Conservation (phyloP, 2,329 filamentous ascomycete species). For the Pseudodiploospora longispora region DNA sequence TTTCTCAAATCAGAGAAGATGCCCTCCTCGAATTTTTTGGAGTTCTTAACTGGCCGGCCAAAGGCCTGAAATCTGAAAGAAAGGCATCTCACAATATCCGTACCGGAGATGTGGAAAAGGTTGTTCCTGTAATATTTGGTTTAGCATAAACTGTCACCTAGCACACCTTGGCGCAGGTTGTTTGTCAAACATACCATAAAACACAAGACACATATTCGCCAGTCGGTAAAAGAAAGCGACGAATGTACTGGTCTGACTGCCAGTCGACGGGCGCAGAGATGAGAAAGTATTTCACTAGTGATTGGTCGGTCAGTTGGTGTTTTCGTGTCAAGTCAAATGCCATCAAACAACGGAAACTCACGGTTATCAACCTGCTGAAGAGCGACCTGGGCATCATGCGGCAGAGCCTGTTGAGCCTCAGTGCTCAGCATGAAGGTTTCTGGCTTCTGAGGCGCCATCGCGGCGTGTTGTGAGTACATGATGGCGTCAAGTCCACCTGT, state of each 20-base stretch:
- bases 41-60: conserved; percentile 96
- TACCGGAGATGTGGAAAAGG: conserved; percentile 97
- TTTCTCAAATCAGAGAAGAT: conserved; percentile 99
- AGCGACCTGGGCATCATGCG: conserved; percentile 92
- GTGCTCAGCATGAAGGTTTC: conserved; percentile 98
- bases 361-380: conserved; percentile 97
- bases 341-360: conserved; percentile 39
- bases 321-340: neutral
- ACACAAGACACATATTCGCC: conserved; percentile 99
- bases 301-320: neutral
- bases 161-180: neutral
- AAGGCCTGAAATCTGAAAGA: conserved; percentile 99
- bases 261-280: conserved; percentile 98
- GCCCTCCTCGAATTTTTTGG: conserved; percentile 99
- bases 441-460: conserved; percentile 91
- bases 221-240: conserved; percentile 88
- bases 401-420: conserved; percentile 92
- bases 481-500: conserved; percentile 11
- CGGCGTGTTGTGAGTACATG: conserved; percentile 78
- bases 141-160: neutral
- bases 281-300: conserved; percentile 94
- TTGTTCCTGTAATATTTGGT: conserved; percentile 54
- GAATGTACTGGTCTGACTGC: conserved; percentile 93
- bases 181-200: conserved; percentile 52
- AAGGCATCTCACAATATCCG: conserved; percentile 95